phyloP scores from a whole-genome alignment of 2,329 filamentous ascomycete species.

The Sarocladium kiliense region DNA sequence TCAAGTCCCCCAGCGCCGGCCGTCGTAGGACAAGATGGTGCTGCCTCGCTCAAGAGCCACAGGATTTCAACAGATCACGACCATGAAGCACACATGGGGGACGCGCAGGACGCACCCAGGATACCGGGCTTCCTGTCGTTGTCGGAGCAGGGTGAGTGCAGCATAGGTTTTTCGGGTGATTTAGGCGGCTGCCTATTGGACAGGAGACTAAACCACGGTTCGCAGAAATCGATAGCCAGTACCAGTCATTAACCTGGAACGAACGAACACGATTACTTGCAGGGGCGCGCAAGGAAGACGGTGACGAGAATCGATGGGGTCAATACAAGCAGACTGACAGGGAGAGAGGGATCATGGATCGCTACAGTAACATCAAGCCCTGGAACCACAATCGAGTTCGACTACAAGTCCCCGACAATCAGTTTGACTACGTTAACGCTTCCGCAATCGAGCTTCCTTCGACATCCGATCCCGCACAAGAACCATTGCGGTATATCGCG shows the following conservation, averaged over 20 bases:
- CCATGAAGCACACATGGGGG: slow-evolving; percentile 10
- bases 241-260: slow-evolving; percentile 47
- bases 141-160: slow-evolving; percentile 29
- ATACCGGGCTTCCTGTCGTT: slow-evolving; percentile 35
- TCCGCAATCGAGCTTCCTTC: slow-evolving; percentile 60
- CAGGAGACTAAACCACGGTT: too few species aligned
- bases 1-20: slow-evolving; percentile 23
- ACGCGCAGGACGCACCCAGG: slow-evolving; percentile 14
- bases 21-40: slow-evolving; percentile 31
- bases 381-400: slow-evolving; percentile 83
- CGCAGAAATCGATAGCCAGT: slow-evolving; percentile 45
- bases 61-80: not conserved
- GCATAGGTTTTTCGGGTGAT: not conserved
- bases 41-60: slow-evolving; percentile 15
- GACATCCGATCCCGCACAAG: slow-evolving; percentile 28
- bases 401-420: slow-evolving; percentile 68
- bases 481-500: slow-evolving; percentile 69
- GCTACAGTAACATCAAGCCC: slow-evolving; percentile 85
- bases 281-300: slow-evolving; percentile 27
- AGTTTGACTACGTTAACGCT: slow-evolving; percentile 78
- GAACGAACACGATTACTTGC: slow-evolving; percentile 42
- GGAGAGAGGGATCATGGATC: slow-evolving; percentile 52
- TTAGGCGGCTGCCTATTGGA: not conserved
- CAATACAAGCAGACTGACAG: slow-evolving; percentile 29
- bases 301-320: slow-evolving; percentile 27